phyloP scores from a whole-genome alignment of 129 eudicot species.

The Flaveria brownii region DNA sequence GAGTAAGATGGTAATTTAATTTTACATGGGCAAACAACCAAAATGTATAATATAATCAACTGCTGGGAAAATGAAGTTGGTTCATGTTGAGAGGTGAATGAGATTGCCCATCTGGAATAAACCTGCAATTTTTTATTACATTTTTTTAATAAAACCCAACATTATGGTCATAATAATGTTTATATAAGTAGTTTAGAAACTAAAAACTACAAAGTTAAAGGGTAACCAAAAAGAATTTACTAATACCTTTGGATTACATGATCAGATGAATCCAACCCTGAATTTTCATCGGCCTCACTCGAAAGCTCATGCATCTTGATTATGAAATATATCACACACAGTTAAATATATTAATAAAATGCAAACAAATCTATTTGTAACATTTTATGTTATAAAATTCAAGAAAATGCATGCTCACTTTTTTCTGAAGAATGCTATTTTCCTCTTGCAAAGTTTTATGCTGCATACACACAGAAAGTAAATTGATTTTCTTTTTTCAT shows the following conservation, averaged over 20 bases:
- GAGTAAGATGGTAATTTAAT: neutral
- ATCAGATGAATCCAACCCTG: conserved; percentile 39
- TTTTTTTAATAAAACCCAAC: too few species aligned
- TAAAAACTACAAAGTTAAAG: neutral
- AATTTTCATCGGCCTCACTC: conserved; percentile 35
- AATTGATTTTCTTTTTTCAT: neutral
- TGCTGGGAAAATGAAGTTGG: conserved; percentile 14
- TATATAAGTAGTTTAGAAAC: neutral
- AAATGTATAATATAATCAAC: conserved; percentile 3
- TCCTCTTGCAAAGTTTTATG: conserved; percentile 45
- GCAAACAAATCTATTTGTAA: neutral
- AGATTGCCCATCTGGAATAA: conserved; percentile 33
- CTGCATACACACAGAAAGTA: conserved; percentile 28
- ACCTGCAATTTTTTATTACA: conserved; percentile 22
- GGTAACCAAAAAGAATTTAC: neutral
- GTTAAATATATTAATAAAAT: neutral
- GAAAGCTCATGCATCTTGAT: conserved; percentile 34
- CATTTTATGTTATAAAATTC: too few species aligned
- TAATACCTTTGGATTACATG: conserved; percentile 34
- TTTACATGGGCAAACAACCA: neutral
- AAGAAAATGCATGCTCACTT: conserved; percentile 34
- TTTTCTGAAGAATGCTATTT: conserved; percentile 37
- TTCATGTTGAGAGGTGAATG: conserved; percentile 29
- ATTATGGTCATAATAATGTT: neutral
- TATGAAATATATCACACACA: conserved; percentile 1